Evolutionary conservation across 1,284 basidiomycete species (phyloP).

Genomic region (Hemileia vastatrix): DNA sequence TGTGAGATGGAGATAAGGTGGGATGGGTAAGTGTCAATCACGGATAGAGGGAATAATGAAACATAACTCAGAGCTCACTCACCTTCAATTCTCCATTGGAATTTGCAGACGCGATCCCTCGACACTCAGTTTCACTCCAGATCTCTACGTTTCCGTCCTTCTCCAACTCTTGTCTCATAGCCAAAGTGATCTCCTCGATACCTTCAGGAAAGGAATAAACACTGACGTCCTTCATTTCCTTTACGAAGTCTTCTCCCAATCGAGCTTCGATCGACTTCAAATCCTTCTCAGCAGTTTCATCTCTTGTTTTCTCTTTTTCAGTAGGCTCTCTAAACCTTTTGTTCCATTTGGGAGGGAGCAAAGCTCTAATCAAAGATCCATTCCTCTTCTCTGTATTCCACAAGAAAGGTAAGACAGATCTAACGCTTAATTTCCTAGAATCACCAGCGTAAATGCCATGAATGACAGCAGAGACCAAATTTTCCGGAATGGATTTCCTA

Average conservation of each 20-base stretch:
- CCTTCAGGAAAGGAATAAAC: constrained; percentile 74
- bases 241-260: constrained; percentile 27
- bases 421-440: constrained; percentile 61
- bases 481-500: constrained; percentile 57
- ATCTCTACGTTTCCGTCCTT: constrained; percentile 55
- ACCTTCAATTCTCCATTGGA: constrained; percentile 39
- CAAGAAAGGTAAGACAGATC: constrained; percentile 64
- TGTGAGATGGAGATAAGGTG: too few relatives aligned
- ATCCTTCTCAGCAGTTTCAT: not conserved
- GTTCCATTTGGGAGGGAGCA: constrained; percentile 43
- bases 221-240: constrained; percentile 48
- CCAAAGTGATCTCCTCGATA: constrained; percentile 57
- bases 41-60: not conserved
- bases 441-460: constrained; percentile 92
- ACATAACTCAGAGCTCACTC: constrained; percentile 3
- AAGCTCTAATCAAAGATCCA: constrained; percentile 61
- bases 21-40: too few relatives aligned
- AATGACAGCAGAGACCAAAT: constrained; percentile 69
- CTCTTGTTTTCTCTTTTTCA: constrained; percentile 1
- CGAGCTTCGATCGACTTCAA: constrained; percentile 20
- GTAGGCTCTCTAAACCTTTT: not conserved
- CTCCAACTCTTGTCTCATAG: constrained; percentile 52
- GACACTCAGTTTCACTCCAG: constrained; percentile 48
- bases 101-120: constrained; percentile 45
- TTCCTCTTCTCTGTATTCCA: constrained; percentile 61